Conservation (phyloP, 192 early-diverging fungal species). For the Podila epigama region DNA sequence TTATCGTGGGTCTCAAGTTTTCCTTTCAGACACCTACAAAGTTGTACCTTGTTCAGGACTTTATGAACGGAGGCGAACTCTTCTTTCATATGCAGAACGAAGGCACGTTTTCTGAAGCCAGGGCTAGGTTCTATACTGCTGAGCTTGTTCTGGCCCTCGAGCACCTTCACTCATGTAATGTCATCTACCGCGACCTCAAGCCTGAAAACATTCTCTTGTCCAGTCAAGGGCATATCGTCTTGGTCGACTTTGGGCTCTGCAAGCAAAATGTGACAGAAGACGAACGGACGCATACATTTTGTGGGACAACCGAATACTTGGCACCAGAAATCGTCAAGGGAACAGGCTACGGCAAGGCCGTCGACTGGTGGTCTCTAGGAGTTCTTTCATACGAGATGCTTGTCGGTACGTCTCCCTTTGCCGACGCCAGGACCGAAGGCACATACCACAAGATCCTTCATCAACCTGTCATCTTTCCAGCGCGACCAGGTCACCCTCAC, state of each 20-base stretch:
- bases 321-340: conserved; percentile 86
- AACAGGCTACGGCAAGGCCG: conserved; percentile 71
- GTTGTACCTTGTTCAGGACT: conserved; percentile 81
- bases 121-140: conserved; percentile 72
- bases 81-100: conserved; percentile 80
- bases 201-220: conserved; percentile 76
- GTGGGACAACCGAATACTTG: conserved; percentile 89
- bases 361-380: conserved; percentile 88
- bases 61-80: conserved; percentile 82
- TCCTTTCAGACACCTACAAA: conserved; percentile 81
- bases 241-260: conserved; percentile 83
- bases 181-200: conserved; percentile 79
- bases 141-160: conserved; percentile 75
- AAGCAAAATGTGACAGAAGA: conserved; percentile 65
- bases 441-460: conserved; percentile 77
- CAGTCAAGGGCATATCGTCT: conserved; percentile 72
- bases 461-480: conserved; percentile 58
- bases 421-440: conserved; percentile 65
- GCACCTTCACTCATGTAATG: conserved; percentile 69
- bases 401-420: conserved; percentile 77
- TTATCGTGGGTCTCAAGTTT: conserved; percentile 80
- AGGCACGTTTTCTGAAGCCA: conserved; percentile 65
- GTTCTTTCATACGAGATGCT: conserved; percentile 80
- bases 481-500: conserved; percentile 19
- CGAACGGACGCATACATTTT: conserved; percentile 80